Conservation (phyloP, 768 basidiomycete species). For the Boletales sp. region DNA sequence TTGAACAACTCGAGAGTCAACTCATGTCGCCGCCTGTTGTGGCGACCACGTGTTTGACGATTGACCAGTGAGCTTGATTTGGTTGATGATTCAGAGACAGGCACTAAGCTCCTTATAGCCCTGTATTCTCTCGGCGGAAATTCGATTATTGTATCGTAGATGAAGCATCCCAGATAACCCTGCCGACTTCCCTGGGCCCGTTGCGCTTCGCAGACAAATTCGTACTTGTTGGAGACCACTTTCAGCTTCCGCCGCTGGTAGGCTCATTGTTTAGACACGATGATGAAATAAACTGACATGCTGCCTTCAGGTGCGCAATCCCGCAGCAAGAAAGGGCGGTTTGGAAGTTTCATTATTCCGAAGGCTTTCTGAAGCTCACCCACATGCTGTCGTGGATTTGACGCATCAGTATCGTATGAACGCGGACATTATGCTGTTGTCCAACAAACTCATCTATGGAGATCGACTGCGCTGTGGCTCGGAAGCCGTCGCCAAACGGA, state of each 20-base stretch:
- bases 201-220: constrained; percentile 87
- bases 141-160: constrained; percentile 99
- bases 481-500: constrained; percentile 59
- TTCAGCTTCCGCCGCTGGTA: constrained; percentile 93
- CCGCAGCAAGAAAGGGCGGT: constrained; percentile 75
- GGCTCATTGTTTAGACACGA: constrained; percentile 11
- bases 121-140: constrained; percentile 75
- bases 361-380: constrained; percentile 82
- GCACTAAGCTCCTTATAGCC: constrained; percentile 41
- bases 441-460: constrained; percentile 83
- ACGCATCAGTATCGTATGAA: constrained; percentile 96
- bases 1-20: constrained; percentile 81
- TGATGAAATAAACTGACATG: not conserved
- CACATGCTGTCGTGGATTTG: constrained; percentile 80
- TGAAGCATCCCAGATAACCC: constrained; percentile 95
- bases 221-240: constrained; percentile 95
- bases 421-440: constrained; percentile 88
- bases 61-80: constrained; percentile 75
- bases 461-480: constrained; percentile 78
- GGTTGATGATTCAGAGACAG: not conserved
- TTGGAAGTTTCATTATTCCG: constrained; percentile 90
- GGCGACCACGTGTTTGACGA: constrained; percentile 90
- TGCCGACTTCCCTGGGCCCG: constrained; percentile 94
- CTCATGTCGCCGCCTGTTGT: constrained; percentile 89
- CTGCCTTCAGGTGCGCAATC: constrained; percentile 69